Evolutionary conservation across 1,139 yeast species (phyloP), one percentile per base, ranked within the genome.

Genomic region (Taphrina confusa): DNA sequence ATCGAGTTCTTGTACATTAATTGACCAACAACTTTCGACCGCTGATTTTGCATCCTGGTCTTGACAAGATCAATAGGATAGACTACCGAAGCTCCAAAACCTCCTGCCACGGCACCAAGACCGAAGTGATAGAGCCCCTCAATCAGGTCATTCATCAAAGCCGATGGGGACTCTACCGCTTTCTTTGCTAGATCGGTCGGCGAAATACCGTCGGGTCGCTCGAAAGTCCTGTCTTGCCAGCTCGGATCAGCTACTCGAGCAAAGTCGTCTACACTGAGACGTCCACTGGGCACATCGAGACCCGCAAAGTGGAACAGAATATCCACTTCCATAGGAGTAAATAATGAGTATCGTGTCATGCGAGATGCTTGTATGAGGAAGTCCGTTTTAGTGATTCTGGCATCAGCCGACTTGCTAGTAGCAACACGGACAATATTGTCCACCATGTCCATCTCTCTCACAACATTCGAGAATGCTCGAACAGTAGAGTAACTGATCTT

Each of bases 1-100:
- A 84, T 65, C 6, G 96, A 90, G 70, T 87, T 90, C 66, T 81
- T 82, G 74, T 92, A 92, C 56, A 79, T 74, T 54, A 75, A 72
- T 62, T 72, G 72, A 42, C 79, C 79, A 20, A 88, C 80, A 42
- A 85, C 77, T 20, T 76, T 74, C 64, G 83, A 81, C 67, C 90
- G 82, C 76, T 92, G 97, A 65, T 95, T 95, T 75, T 92, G 98
- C 96, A 92, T 89, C 73, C 97, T 82, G 2, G 98, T 92, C 76
- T 92, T 92, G 66, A 92, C 92, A 72, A 92, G 79, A 75, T 92
- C 98, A 68, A 92, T 92, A 46, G 98, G 98, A 72, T 92, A 92
- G 47, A 92, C 98, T n/a, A 87, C 90, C 8, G 97, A 88, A 25
- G 98, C 97, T 67, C 98, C 98, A 74, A 92, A 84, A 70, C 97